Base-by-base conservation (phyloP, 2,329 filamentous ascomycete species). In the Colletotrichum horii region DNA sequence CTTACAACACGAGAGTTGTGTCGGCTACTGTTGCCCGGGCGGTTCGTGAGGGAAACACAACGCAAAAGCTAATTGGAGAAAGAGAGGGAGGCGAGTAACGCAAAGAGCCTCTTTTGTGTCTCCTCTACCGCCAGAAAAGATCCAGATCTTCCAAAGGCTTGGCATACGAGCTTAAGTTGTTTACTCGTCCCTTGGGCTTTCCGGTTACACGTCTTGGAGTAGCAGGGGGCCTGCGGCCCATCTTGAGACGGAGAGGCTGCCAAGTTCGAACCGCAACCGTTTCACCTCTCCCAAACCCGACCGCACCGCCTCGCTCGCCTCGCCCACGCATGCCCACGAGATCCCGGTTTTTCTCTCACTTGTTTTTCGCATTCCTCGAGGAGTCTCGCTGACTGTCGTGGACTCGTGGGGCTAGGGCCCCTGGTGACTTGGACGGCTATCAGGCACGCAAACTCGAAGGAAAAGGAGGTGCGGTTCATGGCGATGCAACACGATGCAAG, bases 251-350 rank as follows among this genome's bases (percentile, higher is more conserved):
- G 66, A 55, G 52, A 66, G 61, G 36, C 52, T 75, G 66, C 66
- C 71, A 71, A 61, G 71, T 71, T 76, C 74, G 71, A 76, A 76
- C 74, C 74, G 60, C 71, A 75, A 76, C 66, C 60, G 74, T 76
- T 76, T 76, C 74, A 76, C 24, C 66, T 68, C 56, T 58, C 16
- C 71, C 48, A 71, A 19, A 65, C 34, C 70, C 70, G 32, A 55
- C 61, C 71, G 61, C 66, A 76, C 71, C 36, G 71, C 74, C 74
- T 76, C 74, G 60, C 66, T 66, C 26, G 70, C 70, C 71, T 76
- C 28, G 56, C 36, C 36, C 24, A 32, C 32, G 58, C 36, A n/a
- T 36, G 30, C 30, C 73, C 61, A 36, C 38, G 26, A 28, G 60
- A 60, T 69, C 32, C 52, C 43, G n/a, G 56, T 30, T 36, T 58